Percentiles rank a stretch among this genome's conserved stretches.
Conservation (phyloP, 768 basidiomycete species). For the Baorangia bicolor region DNA sequence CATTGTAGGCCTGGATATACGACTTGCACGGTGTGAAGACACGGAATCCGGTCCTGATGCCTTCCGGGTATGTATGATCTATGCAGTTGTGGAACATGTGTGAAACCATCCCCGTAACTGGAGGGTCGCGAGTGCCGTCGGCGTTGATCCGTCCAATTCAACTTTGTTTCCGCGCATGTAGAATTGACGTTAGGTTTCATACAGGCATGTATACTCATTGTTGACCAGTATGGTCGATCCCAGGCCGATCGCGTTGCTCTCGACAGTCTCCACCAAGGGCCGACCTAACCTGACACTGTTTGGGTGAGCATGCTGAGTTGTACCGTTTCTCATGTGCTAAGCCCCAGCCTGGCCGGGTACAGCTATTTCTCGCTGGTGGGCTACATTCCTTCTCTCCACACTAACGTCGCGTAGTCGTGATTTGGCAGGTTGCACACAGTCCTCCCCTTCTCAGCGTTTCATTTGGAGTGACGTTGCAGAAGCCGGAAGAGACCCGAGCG, state of each 20-base stretch:
- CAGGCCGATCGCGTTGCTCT: constrained; percentile 64
- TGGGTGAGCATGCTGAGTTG: constrained; percentile 42
- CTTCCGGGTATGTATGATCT: constrained; percentile 27
- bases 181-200: constrained; percentile 22
- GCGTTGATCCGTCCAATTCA: constrained; percentile 13
- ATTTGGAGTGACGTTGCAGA: constrained; percentile 44
- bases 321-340: constrained; percentile 9
- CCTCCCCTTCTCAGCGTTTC: constrained; percentile 68
- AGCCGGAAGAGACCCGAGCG: constrained; percentile 58
- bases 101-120: not conserved
- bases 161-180: constrained; percentile 17
- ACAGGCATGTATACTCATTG: constrained; percentile 44
- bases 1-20: constrained; percentile 31
- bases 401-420: constrained; percentile 12
- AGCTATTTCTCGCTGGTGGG: constrained; percentile 65
- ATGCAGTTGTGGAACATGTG: constrained; percentile 8
- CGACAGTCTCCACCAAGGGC: constrained; percentile 51
- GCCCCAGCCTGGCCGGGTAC: constrained; percentile 6
- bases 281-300: constrained; percentile 64
- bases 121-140: not conserved
- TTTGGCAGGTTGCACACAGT: constrained; percentile 48
- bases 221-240: constrained; percentile 60
- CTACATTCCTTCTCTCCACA: constrained; percentile 13
- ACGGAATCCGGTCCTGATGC: constrained; percentile 39
- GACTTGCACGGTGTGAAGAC: constrained; percentile 39